phyloP scores from a whole-genome alignment of 768 basidiomycete genomes.

The Boletus bicolor region DNA sequence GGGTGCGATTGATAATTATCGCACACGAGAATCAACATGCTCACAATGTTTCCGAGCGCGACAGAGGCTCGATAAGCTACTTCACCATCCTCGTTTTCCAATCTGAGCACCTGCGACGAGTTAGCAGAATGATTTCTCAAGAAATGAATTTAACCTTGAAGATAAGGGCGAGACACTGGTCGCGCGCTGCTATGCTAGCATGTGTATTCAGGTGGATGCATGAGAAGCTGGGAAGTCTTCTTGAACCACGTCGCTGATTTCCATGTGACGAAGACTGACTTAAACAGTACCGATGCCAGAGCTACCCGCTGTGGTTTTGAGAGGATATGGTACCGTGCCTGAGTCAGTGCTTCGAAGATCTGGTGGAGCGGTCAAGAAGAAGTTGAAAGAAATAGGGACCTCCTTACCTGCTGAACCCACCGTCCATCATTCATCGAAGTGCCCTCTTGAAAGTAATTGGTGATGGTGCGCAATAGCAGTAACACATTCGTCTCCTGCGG shows the following conservation, averaged over 20 bases:
- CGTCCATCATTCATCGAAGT: slow-evolving; percentile 38
- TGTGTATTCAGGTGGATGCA: slow-evolving; percentile 49
- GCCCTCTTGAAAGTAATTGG: slow-evolving; percentile 72
- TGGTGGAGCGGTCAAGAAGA: slow-evolving; percentile 28
- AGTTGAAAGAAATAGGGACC: slow-evolving; percentile 2
- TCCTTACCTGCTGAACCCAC: slow-evolving; percentile 51
- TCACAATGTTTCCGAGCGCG: slow-evolving; percentile 70
- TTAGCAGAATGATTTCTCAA: slow-evolving; percentile 5
- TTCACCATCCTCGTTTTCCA: slow-evolving; percentile 59
- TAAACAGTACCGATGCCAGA: slow-evolving; percentile 79
- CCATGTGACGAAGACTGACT: slow-evolving; percentile 51
- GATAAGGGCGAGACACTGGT: slow-evolving; percentile 43
- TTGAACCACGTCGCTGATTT: slow-evolving; percentile 1
- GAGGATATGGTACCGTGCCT: slow-evolving; percentile 51
- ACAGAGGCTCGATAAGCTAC: slow-evolving; percentile 68
- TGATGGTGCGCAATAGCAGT: slow-evolving; percentile 72
- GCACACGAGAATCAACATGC: slow-evolving; percentile 17
- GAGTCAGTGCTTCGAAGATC: slow-evolving; percentile 54
- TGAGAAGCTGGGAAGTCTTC: slow-evolving; percentile 51
- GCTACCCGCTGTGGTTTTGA: slow-evolving; percentile 74
- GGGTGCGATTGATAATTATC: background rate
- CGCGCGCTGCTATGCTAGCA: slow-evolving; percentile 38
- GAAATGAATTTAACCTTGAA: slow-evolving; percentile 38
- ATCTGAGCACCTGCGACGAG: slow-evolving; percentile 25
- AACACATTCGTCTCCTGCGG: slow-evolving; percentile 81